phyloP scores from a whole-genome alignment of 768 basidiomycete genomes.

The Cystofilobasidium ferigula region DNA sequence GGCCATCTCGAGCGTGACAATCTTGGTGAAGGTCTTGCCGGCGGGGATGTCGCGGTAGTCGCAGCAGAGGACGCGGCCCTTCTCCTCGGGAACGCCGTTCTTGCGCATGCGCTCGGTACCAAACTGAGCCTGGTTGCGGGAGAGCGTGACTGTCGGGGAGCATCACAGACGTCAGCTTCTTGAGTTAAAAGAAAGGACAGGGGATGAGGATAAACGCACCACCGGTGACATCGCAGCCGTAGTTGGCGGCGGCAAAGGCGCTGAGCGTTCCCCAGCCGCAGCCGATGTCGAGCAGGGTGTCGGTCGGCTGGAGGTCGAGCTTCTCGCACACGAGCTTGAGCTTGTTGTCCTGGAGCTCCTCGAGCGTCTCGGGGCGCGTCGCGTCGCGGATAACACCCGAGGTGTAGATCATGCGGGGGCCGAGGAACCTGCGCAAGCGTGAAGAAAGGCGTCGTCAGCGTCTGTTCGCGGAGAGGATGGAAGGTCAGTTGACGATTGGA shows the following conservation, averaged over 20 bases:
- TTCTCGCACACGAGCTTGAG: slow-evolving; percentile 90
- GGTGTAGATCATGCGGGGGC: slow-evolving; percentile 94
- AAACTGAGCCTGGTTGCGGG: slow-evolving; percentile 79
- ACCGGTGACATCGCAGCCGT: slow-evolving; percentile 88
- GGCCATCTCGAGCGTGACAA: slow-evolving; percentile 94
- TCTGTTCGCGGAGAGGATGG: too few species aligned
- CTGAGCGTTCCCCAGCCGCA: slow-evolving; percentile 93
- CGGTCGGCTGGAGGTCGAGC: slow-evolving; percentile 72
- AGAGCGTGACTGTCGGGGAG: slow-evolving; percentile 56
- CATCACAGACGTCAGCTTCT: neutral
- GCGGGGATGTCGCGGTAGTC: slow-evolving; percentile 76
- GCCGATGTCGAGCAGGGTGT: slow-evolving; percentile 46
- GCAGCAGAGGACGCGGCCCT: slow-evolving; percentile 81
- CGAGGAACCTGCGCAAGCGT: slow-evolving; percentile 59
- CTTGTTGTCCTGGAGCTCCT: slow-evolving; percentile 96
- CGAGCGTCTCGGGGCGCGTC: slow-evolving; percentile 65
- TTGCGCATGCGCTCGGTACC: slow-evolving; percentile 74
- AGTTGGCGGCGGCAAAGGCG: slow-evolving; percentile 94
- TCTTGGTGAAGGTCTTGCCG: slow-evolving; percentile 76
- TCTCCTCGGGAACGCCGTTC: slow-evolving; percentile 61
- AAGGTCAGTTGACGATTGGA: too few species aligned
- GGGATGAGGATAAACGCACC: slow-evolving; percentile 29
- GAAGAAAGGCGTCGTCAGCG: neutral
- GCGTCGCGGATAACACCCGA: slow-evolving; percentile 73
- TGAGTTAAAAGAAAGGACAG: neutral